Conservation (phyloP, 768 basidiomycete genomes). For the Dacryopinax spathularia region DNA sequence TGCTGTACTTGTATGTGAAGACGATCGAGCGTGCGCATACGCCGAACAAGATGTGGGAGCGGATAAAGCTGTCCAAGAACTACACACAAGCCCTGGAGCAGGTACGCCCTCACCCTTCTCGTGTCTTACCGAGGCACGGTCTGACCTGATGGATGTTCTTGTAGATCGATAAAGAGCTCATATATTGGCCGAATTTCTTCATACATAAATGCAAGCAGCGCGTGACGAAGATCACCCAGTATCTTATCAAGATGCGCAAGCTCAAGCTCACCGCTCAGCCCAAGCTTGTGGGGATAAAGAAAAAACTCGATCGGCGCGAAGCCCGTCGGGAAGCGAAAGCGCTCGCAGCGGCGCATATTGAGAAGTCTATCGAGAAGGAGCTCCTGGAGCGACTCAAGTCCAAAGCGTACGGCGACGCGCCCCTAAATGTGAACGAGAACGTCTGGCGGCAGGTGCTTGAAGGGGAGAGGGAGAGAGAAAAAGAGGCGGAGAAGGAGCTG, state of each 20-base stretch:
- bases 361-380: slow-evolving; percentile 90
- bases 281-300: slow-evolving; percentile 88
- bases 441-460: slow-evolving; percentile 91
- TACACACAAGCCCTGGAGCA: slow-evolving; percentile 92
- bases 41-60: slow-evolving; percentile 97
- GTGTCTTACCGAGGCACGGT: background rate
- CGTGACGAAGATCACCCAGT: slow-evolving; percentile 96
- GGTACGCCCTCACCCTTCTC: slow-evolving; percentile 32
- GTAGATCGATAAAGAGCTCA: slow-evolving; percentile 85
- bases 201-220: slow-evolving; percentile 99
- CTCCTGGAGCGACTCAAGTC: slow-evolving; percentile 88
- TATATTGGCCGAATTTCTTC: slow-evolving; percentile 97
- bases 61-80: slow-evolving; percentile 80
- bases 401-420: slow-evolving; percentile 94
- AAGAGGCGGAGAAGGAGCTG: slow-evolving; percentile 24
- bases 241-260: slow-evolving; percentile 94
- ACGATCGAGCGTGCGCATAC: slow-evolving; percentile 95
- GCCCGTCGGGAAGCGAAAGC: slow-evolving; percentile 89
- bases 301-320: slow-evolving; percentile 90
- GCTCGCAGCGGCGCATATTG: slow-evolving; percentile 85
- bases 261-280: slow-evolving; percentile 62
- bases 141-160: background rate
- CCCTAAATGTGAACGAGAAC: slow-evolving; percentile 92
- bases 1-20: slow-evolving; percentile 87
- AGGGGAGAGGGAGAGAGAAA: slow-evolving; percentile 36